Evolutionary conservation across 2,329 filamentous ascomycete species (phyloP), one percentile per base, ranked within the genome.

Genomic region (Cladophialophora psammophila): DNA sequence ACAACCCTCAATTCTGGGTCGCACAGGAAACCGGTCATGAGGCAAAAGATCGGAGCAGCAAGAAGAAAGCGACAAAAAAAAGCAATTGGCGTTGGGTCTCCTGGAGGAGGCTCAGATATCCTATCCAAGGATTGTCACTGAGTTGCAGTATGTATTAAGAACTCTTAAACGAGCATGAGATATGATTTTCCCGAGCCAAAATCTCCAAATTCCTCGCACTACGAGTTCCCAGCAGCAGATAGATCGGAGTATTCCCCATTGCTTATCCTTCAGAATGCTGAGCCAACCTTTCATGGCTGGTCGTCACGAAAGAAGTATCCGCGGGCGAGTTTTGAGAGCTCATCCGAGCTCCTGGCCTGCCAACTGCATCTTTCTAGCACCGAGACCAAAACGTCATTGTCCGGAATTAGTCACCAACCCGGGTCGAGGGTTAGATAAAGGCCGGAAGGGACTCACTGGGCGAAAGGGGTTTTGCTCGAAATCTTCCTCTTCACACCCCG

Each of bases 61-160:
- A 18, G 18, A 31, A 2, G 45, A 26, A 50, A 50, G 45, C 45
- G 45, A 26, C 18, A 8, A 50, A 50, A 26, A 26, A 5, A 31
- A 31, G 5, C 40, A n/a, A n/a, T n/a, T n/a, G 40, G n/a, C 18
- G 20, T 26, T 31, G 18, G 45, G 45, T 50, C 45, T 50, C 12
- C 26, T 26, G 45, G 45, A 10, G 26, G 45, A 10, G 20, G 5
- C 18, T 3, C 10, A 20, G 45, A 26, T 50, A 26, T 31, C 45
- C 45, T 3, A 42, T 26, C 13, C 18, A 12, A 13, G 36, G 26
- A 50, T 50, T 26, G 26, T 3, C 26, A 26, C 2, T 3, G 26
- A 26, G 26, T 50, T 31, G 45, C 45, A 50, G 18, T 20, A 26
- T 50, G 45, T 50, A 50, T 50, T 20, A 50, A 50, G 45, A 50